Conservation (phyloP, 345 rosid species). For the Jatropha curcas region DNA sequence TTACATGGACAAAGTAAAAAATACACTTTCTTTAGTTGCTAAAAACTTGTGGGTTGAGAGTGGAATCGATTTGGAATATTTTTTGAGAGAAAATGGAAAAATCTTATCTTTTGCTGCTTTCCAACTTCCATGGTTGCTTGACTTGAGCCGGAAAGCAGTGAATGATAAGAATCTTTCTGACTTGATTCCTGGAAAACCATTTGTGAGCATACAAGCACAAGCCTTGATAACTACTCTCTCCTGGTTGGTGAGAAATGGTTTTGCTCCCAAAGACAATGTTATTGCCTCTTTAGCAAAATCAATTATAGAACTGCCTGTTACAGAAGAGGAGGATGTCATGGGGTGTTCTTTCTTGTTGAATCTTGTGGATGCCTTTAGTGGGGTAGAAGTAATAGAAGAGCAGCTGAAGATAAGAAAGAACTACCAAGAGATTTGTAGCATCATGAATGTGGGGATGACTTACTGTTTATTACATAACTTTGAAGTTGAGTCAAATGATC, state of each 20-base stretch:
- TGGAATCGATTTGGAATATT: conserved; percentile 55
- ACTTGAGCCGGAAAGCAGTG: conserved; percentile 54
- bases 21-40: conserved; percentile 57
- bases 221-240: conserved; percentile 65
- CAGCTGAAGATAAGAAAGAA: conserved; percentile 71
- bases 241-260: conserved; percentile 85
- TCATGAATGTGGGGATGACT: conserved; percentile 88
- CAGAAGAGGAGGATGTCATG: conserved; percentile 77
- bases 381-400: conserved; percentile 89
- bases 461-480: conserved; percentile 77
- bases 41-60: conserved; percentile 56
- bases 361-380: conserved; percentile 83
- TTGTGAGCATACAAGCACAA: conserved; percentile 59
- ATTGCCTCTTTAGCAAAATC: conserved; percentile 78
- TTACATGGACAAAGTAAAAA: conserved; percentile 44
- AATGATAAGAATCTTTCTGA: conserved; percentile 47
- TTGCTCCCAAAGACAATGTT: conserved; percentile 82
- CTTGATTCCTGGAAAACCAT: conserved; percentile 60
- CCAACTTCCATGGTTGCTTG: conserved; percentile 91
- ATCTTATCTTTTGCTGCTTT: conserved; percentile 65
- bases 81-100: conserved; percentile 72
- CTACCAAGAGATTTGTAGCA: conserved; percentile 82
- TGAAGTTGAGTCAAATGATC: conserved; percentile 78
- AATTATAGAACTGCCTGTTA: conserved; percentile 77
- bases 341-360: conserved; percentile 91